A percentile compares a stretch with the other conserved stretches of the same genome.
Evolutionary conservation across 2,329 filamentous ascomycete species (phyloP).

Genomic region (Curvularia spicifera): DNA sequence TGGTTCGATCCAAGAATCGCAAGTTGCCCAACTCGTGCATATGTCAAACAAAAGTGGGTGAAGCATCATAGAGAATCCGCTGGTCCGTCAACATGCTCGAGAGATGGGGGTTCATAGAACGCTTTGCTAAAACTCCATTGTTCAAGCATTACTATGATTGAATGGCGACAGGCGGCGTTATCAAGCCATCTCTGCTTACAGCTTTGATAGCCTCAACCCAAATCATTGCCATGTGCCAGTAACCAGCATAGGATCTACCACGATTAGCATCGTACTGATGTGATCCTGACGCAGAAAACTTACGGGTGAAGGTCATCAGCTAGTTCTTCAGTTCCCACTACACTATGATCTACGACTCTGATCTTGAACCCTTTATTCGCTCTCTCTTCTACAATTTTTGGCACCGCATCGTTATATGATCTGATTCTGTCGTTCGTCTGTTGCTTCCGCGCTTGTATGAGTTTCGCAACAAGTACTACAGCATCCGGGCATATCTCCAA

Average conservation of each 20-base stretch:
- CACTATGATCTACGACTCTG: conserved; percentile 34
- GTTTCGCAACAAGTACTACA: conserved; percentile 48
- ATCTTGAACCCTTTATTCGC: conserved; percentile 32
- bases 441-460: conserved; percentile 34
- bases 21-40: neutral
- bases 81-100: neutral
- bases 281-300: conserved; percentile 7
- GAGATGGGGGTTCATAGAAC: neutral
- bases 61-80: neutral
- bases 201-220: conserved; percentile 29
- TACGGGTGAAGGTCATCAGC: conserved; percentile 40
- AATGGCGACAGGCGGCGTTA: conserved; percentile 19
- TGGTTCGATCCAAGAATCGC: neutral
- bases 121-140: neutral
- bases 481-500: conserved; percentile 38
- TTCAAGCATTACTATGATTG: neutral
- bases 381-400: conserved; percentile 27
- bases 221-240: conserved; percentile 38
- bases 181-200: conserved; percentile 9
- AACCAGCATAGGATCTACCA: conserved; percentile 33
- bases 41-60: too few relatives aligned
- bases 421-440: conserved; percentile 23
- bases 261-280: conserved; percentile 3
- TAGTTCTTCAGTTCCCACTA: conserved; percentile 26
- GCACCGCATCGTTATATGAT: conserved; percentile 34